phyloP scores from a whole-genome alignment of 345 rosid species.

The Eucalyptus rudis region DNA sequence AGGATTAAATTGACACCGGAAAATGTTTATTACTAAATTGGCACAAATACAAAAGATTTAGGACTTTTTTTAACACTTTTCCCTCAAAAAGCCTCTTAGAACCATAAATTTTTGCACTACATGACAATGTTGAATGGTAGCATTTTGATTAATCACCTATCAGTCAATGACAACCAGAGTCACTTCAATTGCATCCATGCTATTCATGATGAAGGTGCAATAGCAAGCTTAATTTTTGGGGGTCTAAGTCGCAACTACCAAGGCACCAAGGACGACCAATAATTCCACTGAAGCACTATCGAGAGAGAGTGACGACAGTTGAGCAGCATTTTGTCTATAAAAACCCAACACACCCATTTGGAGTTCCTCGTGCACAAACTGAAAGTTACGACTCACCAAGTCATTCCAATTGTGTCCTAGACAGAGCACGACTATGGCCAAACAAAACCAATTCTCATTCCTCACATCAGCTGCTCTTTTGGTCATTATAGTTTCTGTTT shows the following conservation, averaged over 20 bases:
- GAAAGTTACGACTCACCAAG: conserved; percentile 1
- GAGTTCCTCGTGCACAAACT: not conserved
- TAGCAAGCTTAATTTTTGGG: no score
- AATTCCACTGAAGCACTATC: not conserved
- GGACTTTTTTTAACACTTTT: no score
- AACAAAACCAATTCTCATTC: not conserved
- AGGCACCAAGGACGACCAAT: not conserved
- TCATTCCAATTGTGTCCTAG: not conserved
- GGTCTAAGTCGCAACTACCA: not conserved
- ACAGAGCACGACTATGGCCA: not conserved
- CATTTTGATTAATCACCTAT: not conserved
- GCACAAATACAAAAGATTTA: no score
- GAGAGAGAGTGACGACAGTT: not conserved
- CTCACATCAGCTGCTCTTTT: rapidly evolving
- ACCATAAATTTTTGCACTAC: no score
- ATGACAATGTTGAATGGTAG: not conserved
- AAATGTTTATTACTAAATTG: no score
- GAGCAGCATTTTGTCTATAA: not conserved
- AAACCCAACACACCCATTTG: rapidly evolving
- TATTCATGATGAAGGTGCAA: not conserved
- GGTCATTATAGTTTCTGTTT: not conserved
- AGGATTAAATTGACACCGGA: no score
- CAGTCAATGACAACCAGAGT: not conserved
- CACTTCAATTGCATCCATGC: not conserved
- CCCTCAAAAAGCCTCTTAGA: no score